Percentiles rank a stretch among this genome's conserved stretches.
phyloP scores from a whole-genome alignment of 2,329 filamentous ascomycete species.

The Chalara sp. region DNA sequence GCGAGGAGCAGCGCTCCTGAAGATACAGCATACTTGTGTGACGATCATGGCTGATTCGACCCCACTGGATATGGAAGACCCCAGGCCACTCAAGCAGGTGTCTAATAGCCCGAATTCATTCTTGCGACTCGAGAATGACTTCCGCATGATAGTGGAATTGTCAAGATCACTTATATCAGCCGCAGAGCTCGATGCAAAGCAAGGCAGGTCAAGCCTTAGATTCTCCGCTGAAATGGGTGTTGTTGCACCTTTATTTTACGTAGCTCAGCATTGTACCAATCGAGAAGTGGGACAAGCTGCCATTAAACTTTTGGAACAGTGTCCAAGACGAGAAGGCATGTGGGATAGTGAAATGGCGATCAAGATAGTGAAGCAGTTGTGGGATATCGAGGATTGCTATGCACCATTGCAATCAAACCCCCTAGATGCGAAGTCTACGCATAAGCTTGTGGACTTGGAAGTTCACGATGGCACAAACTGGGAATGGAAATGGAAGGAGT shows the following conservation, averaged over 20 bases:
- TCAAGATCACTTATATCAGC: conserved; percentile 10
- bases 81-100: conserved; percentile 4
- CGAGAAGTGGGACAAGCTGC: conserved; percentile 6
- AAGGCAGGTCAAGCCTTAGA: conserved; percentile 8
- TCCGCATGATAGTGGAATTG: conserved; percentile 11
- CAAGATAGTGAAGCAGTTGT: conserved; percentile 12
- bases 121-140: conserved; percentile 7
- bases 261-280: conserved; percentile 9
- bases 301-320: conserved; percentile 10
- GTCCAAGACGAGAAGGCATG: conserved; percentile 13
- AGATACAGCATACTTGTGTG: conserved; percentile 13
- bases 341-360: conserved; percentile 8
- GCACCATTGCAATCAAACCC: background rate
- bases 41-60: conserved; percentile 12
- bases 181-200: conserved; percentile 10
- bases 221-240: conserved; percentile 15
- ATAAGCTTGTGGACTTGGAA: conserved; percentile 1
- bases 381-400: conserved; percentile 5
- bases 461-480: conserved; percentile 5
- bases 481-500: conserved; percentile 7
- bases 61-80: conserved; percentile 5
- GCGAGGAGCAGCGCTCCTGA: conserved; percentile 14
- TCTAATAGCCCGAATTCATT: conserved; percentile 4
- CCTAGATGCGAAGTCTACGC: too few species aligned
- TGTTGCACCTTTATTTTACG: conserved; percentile 16